Conservation (phyloP, 2,329 filamentous ascomycete species). For the Alternaria brassicae region DNA sequence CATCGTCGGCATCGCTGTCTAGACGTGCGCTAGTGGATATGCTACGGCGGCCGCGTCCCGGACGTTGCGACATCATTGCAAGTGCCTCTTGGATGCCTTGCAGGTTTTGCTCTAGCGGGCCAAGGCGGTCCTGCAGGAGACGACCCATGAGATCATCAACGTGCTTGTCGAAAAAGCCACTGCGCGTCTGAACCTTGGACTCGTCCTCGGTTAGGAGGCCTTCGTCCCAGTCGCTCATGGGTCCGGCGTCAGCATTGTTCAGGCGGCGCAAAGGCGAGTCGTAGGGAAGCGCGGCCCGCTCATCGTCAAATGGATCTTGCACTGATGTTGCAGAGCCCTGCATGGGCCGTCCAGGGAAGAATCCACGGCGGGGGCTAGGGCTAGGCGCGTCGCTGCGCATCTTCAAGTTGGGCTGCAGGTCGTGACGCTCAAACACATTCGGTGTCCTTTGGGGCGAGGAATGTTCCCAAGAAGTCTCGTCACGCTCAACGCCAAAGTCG, state of each 20-base stretch:
- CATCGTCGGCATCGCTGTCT: slow-evolving; percentile 93
- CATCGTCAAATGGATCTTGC: slow-evolving; percentile 68
- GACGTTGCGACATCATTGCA: slow-evolving; percentile 61
- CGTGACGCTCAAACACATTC: slow-evolving; percentile 41
- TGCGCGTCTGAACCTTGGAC: slow-evolving; percentile 79
- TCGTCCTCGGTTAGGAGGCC: slow-evolving; percentile 78
- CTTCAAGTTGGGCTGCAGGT: slow-evolving; percentile 48
- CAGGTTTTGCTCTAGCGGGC: slow-evolving; percentile 81
- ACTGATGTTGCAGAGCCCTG: slow-evolving; percentile 47
- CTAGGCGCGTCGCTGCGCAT: slow-evolving; percentile 75
- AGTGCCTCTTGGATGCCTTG: slow-evolving; percentile 76
- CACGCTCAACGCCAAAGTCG: slow-evolving; percentile 75
- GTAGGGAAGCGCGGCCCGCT: slow-evolving; percentile 62
- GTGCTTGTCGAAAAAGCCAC: slow-evolving; percentile 87
- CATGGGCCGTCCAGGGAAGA: slow-evolving; percentile 31
- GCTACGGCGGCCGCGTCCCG: slow-evolving; percentile 66
- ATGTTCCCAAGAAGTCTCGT: slow-evolving; percentile 53
- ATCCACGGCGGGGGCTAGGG: slow-evolving; percentile 68
- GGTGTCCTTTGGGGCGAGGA: slow-evolving; percentile 45
- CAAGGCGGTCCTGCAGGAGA: slow-evolving; percentile 76
- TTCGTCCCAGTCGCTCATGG: slow-evolving; percentile 91
- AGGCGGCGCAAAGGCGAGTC: slow-evolving; percentile 68
- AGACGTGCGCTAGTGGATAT: slow-evolving; percentile 69
- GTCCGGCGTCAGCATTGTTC: slow-evolving; percentile 68
- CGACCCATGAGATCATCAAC: slow-evolving; percentile 86